These are phyloP conservation scores for Cladochytrium tenue DNA, from an alignment of 371 early-diverging fungal species.

Conservation along the genomic window DNA sequence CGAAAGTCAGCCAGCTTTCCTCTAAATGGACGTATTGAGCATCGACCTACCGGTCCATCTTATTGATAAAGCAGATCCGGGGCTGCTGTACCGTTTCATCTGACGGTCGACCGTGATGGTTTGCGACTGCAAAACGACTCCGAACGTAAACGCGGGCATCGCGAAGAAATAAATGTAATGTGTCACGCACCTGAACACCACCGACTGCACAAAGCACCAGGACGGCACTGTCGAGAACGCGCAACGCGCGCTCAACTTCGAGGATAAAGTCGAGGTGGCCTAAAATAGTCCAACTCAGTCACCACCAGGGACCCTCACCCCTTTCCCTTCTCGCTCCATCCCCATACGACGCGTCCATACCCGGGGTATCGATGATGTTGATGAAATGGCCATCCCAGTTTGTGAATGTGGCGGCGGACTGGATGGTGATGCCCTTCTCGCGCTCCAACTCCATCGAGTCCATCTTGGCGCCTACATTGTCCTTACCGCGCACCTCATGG, in stretches of 20 bases:
- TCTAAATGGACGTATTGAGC: no score
- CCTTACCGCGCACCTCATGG: slow-evolving; percentile 96
- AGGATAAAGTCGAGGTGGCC: slow-evolving; percentile 96
- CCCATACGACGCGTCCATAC: no score
- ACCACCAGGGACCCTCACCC: no score
- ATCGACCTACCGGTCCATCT: slow-evolving; percentile 87
- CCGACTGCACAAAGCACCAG: slow-evolving; percentile 91
- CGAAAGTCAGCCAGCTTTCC: no score
- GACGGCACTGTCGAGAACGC: slow-evolving; percentile 94
- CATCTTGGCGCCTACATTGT: slow-evolving; percentile 98
- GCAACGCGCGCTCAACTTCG: slow-evolving; percentile 89
- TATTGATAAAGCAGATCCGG: slow-evolving; percentile 93
- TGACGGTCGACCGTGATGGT: slow-evolving; percentile 93
- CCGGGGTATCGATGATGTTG: slow-evolving; percentile 96
- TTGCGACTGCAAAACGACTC: slow-evolving; percentile 51
- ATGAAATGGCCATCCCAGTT: slow-evolving; percentile 80
- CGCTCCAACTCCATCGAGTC: slow-evolving; percentile 98
- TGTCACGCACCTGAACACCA: slow-evolving; percentile 89
- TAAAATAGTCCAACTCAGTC: no score
- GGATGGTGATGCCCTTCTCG: slow-evolving; percentile 97
- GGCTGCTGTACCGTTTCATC: slow-evolving; percentile 79
- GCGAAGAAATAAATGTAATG: no score
- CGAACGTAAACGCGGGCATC: not conserved
- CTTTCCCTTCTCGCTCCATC: no score
- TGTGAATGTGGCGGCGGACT: slow-evolving; percentile 92